phyloP scores from a whole-genome alignment of 129 eudicot species.

The Centaurea solstitialis region DNA sequence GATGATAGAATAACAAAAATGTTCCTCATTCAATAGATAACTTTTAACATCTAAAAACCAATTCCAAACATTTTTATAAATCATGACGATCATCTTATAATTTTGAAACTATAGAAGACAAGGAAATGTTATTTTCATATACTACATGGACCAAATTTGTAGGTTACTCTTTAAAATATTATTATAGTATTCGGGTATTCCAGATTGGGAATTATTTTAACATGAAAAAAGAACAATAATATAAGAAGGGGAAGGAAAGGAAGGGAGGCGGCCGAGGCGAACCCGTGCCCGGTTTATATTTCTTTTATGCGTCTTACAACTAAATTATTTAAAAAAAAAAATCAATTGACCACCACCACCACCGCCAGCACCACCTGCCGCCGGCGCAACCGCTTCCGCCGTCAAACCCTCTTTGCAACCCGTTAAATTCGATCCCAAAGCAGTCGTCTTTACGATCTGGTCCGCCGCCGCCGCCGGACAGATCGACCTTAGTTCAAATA shows the following conservation, averaged over 20 bases:
- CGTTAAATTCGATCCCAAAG: not conserved
- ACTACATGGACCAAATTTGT: no score
- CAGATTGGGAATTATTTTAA: no score
- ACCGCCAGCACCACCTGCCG: not conserved
- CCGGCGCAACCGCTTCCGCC: not conserved
- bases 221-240: not conserved
- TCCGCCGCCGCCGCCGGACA: slow-evolving; percentile 1
- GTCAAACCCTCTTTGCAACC: not conserved
- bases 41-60: no score
- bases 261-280: slow-evolving; percentile 20
- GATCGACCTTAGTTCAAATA: not conserved
- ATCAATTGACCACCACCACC: not conserved
- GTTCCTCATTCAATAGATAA: no score
- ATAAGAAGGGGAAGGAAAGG: not conserved
- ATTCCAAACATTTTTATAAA: no score
- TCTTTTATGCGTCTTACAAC: slow-evolving; percentile 6
- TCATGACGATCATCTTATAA: no score
- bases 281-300: slow-evolving; percentile 18
- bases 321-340: not conserved
- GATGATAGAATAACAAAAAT: no score
- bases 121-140: no score
- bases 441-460: slow-evolving; percentile 11
- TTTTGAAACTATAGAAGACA: no score
- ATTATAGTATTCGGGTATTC: no score
- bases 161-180: no score